Base-by-base conservation (phyloP, 257 asterid genomes). In the Solanum lycopersicoides region DNA sequence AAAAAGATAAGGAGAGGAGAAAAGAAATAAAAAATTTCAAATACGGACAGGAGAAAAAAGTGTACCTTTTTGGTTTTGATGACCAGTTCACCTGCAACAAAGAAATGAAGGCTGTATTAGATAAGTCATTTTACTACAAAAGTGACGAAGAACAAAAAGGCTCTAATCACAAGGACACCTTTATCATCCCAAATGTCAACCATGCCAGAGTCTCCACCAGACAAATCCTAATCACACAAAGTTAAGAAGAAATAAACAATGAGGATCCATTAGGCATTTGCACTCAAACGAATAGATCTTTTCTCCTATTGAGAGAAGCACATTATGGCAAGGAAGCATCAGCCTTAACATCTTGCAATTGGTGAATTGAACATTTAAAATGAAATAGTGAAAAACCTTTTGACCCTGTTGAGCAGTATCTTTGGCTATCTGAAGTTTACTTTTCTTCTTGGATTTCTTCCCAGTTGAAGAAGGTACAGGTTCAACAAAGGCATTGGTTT, bases 401-500 rank as follows among this genome's bases (percentile, higher is more conserved):
- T 60, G 82, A 65, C 56, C 80, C 83, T 66, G 91, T 80, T 85
- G 88, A 74, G 80, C 87, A 83, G 34, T 92, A 88, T 79, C 90
- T 82, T 59, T 68, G 28, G 86, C 89, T 59, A 85, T 50, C 87
- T 89, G 89, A 87, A 88, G 87, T 86, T 91, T 95, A 85, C 72
- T 47, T 71, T 89, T 91, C 91, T 91, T 93, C 90, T 93, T 95
- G 80, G 93, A 87, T 87, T 85, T 94, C 88, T 92, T 95, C 83
- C 92, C 96, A 63, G 82, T 87, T 15, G 98, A 95, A 23, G 98
- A 93, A 12, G 98, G 99, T 86, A 96, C 86, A 35, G 97, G 91
- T 89, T 96, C 87, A 86, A 96, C 88, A 89, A 94, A 95, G 56
- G 96, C 94, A 87, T 95, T 97, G 86, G 92, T 93, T 90, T 95